Percentiles rank a stretch among this genome's conserved stretches.
Evolutionary conservation across 2,329 filamentous ascomycete genomes (phyloP).

Genomic region (Calonectria naviculata): DNA sequence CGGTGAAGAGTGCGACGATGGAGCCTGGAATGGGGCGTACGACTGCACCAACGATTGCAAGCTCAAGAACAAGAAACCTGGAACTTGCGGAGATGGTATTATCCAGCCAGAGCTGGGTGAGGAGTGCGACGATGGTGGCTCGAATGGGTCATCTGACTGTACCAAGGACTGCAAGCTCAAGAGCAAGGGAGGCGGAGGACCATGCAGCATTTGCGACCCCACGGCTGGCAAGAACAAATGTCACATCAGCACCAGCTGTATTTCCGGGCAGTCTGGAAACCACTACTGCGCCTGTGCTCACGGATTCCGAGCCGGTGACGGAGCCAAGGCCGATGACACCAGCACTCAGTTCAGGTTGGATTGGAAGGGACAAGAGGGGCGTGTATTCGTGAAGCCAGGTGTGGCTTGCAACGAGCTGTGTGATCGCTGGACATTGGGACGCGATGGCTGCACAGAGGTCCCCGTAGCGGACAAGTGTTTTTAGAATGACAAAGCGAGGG

Average conservation of each 20-base stretch:
- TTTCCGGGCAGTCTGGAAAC: neutral
- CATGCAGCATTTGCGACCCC: neutral
- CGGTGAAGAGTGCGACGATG: conserved; percentile 7
- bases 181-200: neutral
- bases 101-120: neutral
- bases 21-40: neutral
- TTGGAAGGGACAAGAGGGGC: neutral
- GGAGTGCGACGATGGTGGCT: neutral
- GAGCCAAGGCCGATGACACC: neutral
- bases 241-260: conserved; percentile 3
- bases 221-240: neutral
- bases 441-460: neutral
- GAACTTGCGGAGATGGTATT: neutral
- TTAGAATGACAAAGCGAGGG: neutral
- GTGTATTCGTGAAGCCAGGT: neutral
- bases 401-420: conserved; percentile 1
- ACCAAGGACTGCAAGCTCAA: neutral
- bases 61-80: neutral
- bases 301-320: neutral
- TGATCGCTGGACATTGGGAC: neutral
- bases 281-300: conserved; percentile 2
- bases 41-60: neutral
- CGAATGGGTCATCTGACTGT: neutral
- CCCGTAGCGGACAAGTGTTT: neutral
- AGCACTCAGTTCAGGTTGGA: neutral